Base-by-base conservation (phyloP, 2,329 filamentous ascomycete genomes). In the Colletotrichum tabaci region DNA sequence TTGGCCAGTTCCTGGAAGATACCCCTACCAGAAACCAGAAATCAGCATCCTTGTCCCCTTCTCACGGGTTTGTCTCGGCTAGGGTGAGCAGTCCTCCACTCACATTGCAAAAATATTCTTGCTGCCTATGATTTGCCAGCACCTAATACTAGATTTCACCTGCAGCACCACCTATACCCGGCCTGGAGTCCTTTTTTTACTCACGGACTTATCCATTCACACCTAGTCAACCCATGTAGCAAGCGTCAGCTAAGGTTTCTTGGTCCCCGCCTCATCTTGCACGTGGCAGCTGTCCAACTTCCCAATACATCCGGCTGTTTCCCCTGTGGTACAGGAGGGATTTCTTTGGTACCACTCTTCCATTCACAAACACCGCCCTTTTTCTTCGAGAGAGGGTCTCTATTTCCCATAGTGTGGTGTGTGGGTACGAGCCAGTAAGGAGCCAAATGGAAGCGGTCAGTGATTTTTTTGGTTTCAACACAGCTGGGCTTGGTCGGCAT, bases 381-480 rank as follows among this genome's bases (percentile, higher is more conserved):
- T 46, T 23, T 23, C 38, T 18, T 30, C 30, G 7, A 15, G 50
- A 49, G 23, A 56, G 42, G 13, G 15, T 38, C 21, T 46, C 12
- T 47, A 61, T 40, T 40, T 9, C 42, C 53, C 21, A 44, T 23
- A 47, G 53, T 58, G 52, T 38, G 23, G n/a, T 47, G 9, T 53
- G 52, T 44, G 23, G n/a, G 46, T 8, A 26, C 38, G 9, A 49
- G 16, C 23, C 52, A 63, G 53, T 23, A 35, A 56, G 50, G 18
- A 47, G 65, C 55, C 69, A 72, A 38, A 72, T 69, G 69, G 69
- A 72, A 56, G 53, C 66, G 69, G 69, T 72, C 40, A 72, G 69
- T 69, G 53, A 49, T 9, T 56, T 53, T 47, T 38, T 38, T 26
- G 35, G n/a, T 55, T 38, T 13, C 47, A 52, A 42, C 6, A 61